Evolutionary conservation across 2,329 filamentous ascomycete species (phyloP).

Genomic region (Aspergillus unguis): DNA sequence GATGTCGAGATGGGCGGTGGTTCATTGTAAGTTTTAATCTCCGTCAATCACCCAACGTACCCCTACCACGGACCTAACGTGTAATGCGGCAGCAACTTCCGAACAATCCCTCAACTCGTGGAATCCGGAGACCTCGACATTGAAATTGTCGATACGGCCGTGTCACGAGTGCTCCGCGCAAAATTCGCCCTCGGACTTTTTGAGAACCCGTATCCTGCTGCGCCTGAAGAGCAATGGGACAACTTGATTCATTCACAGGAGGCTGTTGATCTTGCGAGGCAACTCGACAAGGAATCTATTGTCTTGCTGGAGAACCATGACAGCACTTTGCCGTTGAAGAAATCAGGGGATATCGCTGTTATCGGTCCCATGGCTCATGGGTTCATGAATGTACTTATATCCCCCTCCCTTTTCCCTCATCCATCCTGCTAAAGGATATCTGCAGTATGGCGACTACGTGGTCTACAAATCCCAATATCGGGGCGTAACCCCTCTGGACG

Average conservation of each 20-base stretch:
- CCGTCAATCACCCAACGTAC: not conserved
- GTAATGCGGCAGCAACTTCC: conserved; percentile 50
- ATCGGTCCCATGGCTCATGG: conserved; percentile 73
- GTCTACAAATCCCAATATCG: conserved; percentile 61
- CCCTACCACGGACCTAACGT: too few species aligned
- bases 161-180: conserved; percentile 61
- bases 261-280: conserved; percentile 56
- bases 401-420: not conserved
- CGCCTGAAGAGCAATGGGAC: conserved; percentile 53
- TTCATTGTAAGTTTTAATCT: conserved; percentile 48
- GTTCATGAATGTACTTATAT: conserved; percentile 60
- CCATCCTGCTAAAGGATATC: not conserved
- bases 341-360: conserved; percentile 66
- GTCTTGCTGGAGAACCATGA: conserved; percentile 60
- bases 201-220: conserved; percentile 64
- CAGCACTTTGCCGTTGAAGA: conserved; percentile 53
- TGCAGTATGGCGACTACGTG: conserved; percentile 69
- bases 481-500: conserved; percentile 67
- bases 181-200: conserved; percentile 71
- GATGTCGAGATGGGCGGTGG: conserved; percentile 76
- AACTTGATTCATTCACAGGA: conserved; percentile 62
- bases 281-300: conserved; percentile 63
- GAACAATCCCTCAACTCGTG: conserved; percentile 63
- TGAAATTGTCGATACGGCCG: conserved; percentile 61
- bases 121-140: conserved; percentile 59